phyloP scores from a whole-genome alignment of 2,329 filamentous ascomycete genomes.

The Neofusicoccum ribis region DNA sequence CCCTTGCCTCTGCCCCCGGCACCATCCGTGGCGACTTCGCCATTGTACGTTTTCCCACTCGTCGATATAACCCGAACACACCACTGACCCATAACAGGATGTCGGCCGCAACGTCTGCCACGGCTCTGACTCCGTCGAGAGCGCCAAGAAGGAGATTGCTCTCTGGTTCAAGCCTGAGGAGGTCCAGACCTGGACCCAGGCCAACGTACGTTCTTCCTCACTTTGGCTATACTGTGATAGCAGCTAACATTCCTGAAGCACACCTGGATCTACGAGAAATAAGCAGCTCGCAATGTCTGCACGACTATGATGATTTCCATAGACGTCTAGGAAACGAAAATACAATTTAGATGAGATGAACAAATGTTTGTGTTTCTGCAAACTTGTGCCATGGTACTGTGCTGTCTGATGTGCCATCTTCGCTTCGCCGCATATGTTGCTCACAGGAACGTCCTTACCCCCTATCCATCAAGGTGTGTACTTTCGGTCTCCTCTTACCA shows the following conservation, averaged over 20 bases:
- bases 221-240: neutral
- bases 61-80: neutral
- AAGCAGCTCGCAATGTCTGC: neutral
- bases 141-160: constrained; percentile 98
- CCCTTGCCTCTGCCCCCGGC: constrained; percentile 86
- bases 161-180: constrained; percentile 96
- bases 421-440: neutral
- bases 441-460: neutral
- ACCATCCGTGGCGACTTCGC: constrained; percentile 97
- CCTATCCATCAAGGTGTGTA: constrained; percentile 1
- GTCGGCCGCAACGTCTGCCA: constrained; percentile 99
- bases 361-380: neutral
- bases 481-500: neutral
- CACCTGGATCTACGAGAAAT: constrained; percentile 17
- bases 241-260: neutral
- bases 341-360: constrained; percentile 3
- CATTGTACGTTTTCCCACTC: constrained; percentile 22
- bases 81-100: constrained; percentile 45
- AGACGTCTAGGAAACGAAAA: constrained; percentile 4
- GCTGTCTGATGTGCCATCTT: too few relatives aligned
- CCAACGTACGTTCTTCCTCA: neutral
- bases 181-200: constrained; percentile 69
- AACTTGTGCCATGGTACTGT: neutral
- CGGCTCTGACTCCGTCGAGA: constrained; percentile 98
- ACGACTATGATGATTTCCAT: constrained; percentile 10